A percentile compares a stretch with the other conserved stretches of the same genome.
phyloP scores from a whole-genome alignment of 2,329 filamentous ascomycete species.

The Colletotrichum falcatum region DNA sequence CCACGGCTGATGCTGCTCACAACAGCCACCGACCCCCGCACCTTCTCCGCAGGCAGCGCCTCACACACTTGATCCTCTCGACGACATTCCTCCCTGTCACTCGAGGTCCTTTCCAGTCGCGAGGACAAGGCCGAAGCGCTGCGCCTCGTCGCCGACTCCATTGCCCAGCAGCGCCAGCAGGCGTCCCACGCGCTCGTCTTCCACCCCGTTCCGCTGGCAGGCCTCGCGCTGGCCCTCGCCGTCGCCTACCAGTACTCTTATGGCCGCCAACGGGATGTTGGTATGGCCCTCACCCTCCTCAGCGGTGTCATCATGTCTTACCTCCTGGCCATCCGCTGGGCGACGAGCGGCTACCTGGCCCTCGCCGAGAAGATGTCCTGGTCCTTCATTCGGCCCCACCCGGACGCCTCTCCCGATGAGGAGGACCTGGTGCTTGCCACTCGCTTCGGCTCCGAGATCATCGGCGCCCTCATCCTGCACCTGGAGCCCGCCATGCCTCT shows the following conservation, averaged over 20 bases:
- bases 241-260: constrained; percentile 61
- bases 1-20: constrained; percentile 47
- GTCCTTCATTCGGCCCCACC: constrained; percentile 67
- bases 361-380: constrained; percentile 71
- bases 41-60: constrained; percentile 54
- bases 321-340: constrained; percentile 70
- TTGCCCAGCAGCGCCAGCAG: constrained; percentile 83
- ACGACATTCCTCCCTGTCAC: constrained; percentile 72
- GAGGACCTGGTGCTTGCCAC: constrained; percentile 74
- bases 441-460: constrained; percentile 74
- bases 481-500: constrained; percentile 60
- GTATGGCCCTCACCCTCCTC: constrained; percentile 67
- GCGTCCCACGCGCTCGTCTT: constrained; percentile 73
- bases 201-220: constrained; percentile 67
- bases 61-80: constrained; percentile 55
- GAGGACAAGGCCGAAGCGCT: constrained; percentile 76
- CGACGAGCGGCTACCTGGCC: constrained; percentile 71
- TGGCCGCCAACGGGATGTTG: constrained; percentile 61
- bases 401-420: constrained; percentile 49
- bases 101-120: constrained; percentile 66
- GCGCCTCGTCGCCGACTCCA: constrained; percentile 81
- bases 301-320: constrained; percentile 73
- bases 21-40: constrained; percentile 51
- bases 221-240: constrained; percentile 58
- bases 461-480: constrained; percentile 77